phyloP scores from a whole-genome alignment of 169 alveolate species.

The Eimeria acervulina region DNA sequence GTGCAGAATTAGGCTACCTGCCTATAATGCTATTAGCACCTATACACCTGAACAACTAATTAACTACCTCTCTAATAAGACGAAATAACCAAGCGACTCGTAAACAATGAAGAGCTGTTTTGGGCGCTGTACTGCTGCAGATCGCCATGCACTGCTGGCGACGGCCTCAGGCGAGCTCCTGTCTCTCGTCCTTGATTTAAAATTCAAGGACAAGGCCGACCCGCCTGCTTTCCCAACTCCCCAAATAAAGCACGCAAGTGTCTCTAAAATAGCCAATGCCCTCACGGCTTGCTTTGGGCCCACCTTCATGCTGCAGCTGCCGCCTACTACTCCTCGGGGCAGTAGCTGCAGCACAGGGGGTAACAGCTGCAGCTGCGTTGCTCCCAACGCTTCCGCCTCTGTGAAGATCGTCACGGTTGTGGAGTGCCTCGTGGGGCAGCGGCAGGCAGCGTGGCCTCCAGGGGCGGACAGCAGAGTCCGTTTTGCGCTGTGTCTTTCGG shows the following conservation, averaged over 20 bases:
- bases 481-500: slow-evolving; percentile 50
- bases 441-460: background rate
- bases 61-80: background rate
- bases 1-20: background rate
- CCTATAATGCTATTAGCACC: background rate
- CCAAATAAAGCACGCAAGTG: slow-evolving; percentile 78
- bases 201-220: background rate
- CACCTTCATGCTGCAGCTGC: slow-evolving; percentile 25
- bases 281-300: slow-evolving; percentile 60
- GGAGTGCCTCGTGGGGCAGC: slow-evolving; percentile 65
- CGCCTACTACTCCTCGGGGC: background rate
- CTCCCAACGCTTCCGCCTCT: background rate
- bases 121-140: slow-evolving; percentile 18
- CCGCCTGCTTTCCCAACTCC: background rate
- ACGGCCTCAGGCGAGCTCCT: slow-evolving; percentile 79
- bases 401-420: background rate
- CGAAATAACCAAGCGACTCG: background rate
- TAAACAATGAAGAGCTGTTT: background rate
- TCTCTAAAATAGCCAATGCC: slow-evolving; percentile 66
- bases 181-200: slow-evolving; percentile 61
- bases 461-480: slow-evolving; percentile 20
- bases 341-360: slow-evolving; percentile 17
- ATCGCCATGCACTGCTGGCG: slow-evolving; percentile 80
- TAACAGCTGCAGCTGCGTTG: background rate
- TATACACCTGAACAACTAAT: background rate